These are phyloP conservation scores for Vitellaria paradoxa DNA, from an alignment of 179 eudicot genomes.

Conservation along the genomic window DNA sequence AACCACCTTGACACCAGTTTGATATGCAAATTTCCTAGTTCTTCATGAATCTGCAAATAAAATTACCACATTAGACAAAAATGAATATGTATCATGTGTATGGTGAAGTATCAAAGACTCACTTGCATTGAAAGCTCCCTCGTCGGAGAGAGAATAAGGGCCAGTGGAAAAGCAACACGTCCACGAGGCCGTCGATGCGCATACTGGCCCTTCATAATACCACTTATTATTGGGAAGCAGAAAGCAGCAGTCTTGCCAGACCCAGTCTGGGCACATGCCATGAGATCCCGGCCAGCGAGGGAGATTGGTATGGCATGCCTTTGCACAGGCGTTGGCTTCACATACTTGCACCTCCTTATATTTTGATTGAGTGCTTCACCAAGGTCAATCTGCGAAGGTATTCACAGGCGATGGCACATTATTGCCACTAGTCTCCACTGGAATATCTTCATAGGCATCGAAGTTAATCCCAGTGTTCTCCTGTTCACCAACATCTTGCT, in stretches of 20 bases:
- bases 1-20: conserved; percentile 93
- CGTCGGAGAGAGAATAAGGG: conserved; percentile 92
- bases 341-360: conserved; percentile 90
- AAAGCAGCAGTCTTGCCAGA: conserved; percentile 97
- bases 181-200: conserved; percentile 57
- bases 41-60: conserved; percentile 72
- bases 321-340: conserved; percentile 95
- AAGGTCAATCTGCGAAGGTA: conserved; percentile 87
- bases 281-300: conserved; percentile 80
- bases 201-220: conserved; percentile 66
- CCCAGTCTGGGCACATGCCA: conserved; percentile 99
- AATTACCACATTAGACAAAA: background rate
- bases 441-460: conserved; percentile 89
- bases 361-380: conserved; percentile 82
- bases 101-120: conserved; percentile 19
- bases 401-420: conserved; percentile 81
- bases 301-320: conserved; percentile 90
- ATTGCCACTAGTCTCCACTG: conserved; percentile 85
- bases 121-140: conserved; percentile 93
- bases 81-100: background rate
- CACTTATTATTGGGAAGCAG: conserved; percentile 93
- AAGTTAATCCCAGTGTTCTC: conserved; percentile 72
- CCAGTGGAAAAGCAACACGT: conserved; percentile 76
- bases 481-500: conserved; percentile 40
- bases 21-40: conserved; percentile 91